phyloP scores from a whole-genome alignment of 2,329 filamentous ascomycete genomes.

The Xylariaceae sp. region DNA sequence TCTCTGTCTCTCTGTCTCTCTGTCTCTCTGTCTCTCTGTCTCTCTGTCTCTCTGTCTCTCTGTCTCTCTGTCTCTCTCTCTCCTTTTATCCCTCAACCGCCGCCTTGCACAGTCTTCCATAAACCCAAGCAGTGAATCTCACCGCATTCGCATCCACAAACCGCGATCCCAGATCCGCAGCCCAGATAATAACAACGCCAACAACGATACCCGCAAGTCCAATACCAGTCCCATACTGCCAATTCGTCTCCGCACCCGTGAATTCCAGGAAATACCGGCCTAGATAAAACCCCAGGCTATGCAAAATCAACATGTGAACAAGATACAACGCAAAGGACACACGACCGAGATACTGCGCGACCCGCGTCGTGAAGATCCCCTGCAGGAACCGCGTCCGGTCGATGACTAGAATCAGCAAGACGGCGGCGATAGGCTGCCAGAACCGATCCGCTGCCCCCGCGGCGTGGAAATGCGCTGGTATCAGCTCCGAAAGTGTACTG shows the following conservation, averaged over 20 bases:
- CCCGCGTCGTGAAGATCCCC: conserved; percentile 26
- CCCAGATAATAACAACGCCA: conserved; percentile 20
- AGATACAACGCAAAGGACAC: conserved; percentile 30
- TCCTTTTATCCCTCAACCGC: neutral
- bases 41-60: no score
- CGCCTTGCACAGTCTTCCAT: conserved; percentile 15
- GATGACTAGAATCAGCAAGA: conserved; percentile 25
- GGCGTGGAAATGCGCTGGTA: conserved; percentile 20
- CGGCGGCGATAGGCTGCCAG: conserved; percentile 28
- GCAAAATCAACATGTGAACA: conserved; percentile 26
- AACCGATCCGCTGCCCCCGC: conserved; percentile 22
- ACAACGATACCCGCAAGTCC: conserved; percentile 11
- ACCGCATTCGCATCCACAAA: conserved; percentile 25
- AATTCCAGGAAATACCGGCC: conserved; percentile 13
- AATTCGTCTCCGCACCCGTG: conserved; percentile 15
- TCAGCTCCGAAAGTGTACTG: conserved; percentile 16
- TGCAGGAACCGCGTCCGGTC: conserved; percentile 25
- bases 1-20: no score
- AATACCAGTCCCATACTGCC: conserved; percentile 17
- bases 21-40: no score
- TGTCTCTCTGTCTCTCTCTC: no score
- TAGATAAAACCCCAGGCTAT: conserved; percentile 22
- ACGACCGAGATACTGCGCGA: conserved; percentile 29
- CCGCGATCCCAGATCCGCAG: conserved; percentile 23
- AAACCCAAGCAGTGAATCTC: conserved; percentile 20